Evolutionary conservation across 768 basidiomycete species (phyloP), one percentile per base, ranked within the genome.

Genomic region (Chlorophyllum brunneum): DNA sequence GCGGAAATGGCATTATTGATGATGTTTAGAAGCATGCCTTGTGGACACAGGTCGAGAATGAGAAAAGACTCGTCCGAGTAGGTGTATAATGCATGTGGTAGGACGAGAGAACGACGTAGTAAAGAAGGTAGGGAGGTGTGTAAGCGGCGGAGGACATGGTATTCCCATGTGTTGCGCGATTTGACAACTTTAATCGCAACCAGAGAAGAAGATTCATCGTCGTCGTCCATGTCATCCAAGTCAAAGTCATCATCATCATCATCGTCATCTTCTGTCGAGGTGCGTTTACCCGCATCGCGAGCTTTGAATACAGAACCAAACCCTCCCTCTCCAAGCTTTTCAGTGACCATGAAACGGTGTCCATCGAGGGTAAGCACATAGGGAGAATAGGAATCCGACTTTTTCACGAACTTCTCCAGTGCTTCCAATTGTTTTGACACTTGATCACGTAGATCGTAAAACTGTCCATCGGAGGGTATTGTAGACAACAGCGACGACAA

Each of bases 251-350:
- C 77, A 5, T 74, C 65, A 48, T 69, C 64, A 16, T 81, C 82
- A 7, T 75, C 77, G 18, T 79, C 77, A 9, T 79, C 75, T 9
- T 80, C 81, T 2, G 72, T 70, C 0, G 67, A 63, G 43, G 48
- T 42, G 56, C 63, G 70, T 24, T 70, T 69, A 5, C 81, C 75
- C 9, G 78, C 68, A 62, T 85, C 78, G 50, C 79, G 77, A 3
- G 89, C 91, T 55, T 86, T 81, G 74, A 95, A 99, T n/a, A 99
- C 97, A 2, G 87, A 81, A 2, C 95, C 97, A 60, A 95, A 99
- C 0, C 95, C 92, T 4, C 97, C 97, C 70, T 99, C 97, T 15
- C 97, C 97, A 20, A 99, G 76, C 66, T 98, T 99, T 56, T 88
- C 88, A 2, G 76, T 70, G 3, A 98, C 82, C 48, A 78, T 79